These are phyloP conservation scores for Chlorella sorokiniana DNA, from an alignment of 139 green algal genomes.

Conservation along the genomic window DNA sequence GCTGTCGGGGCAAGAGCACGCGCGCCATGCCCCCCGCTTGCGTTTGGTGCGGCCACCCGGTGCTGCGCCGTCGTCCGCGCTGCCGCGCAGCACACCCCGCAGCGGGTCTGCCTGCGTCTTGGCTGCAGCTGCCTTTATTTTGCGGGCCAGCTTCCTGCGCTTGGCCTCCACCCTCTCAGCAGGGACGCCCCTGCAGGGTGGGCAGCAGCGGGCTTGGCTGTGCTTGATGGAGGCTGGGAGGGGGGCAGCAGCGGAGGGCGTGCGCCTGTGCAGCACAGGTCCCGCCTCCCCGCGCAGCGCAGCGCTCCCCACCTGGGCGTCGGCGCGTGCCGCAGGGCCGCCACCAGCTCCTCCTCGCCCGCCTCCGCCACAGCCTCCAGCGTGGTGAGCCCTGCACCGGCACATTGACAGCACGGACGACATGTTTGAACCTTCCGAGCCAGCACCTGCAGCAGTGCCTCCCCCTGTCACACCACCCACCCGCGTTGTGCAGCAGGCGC, in stretches of 20 bases:
- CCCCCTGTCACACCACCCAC: neutral
- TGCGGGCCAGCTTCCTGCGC: too few species aligned
- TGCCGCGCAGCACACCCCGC: neutral
- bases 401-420: neutral
- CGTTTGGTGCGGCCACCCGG: too few species aligned
- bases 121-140: neutral
- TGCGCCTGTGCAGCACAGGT: too few species aligned
- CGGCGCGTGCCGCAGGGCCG: neutral
- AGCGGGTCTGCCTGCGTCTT: neutral
- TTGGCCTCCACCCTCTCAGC: neutral
- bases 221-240: too few species aligned
- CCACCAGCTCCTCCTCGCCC: neutral
- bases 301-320: neutral
- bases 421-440: too few species aligned
- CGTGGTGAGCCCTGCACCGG: neutral
- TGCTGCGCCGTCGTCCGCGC: neutral
- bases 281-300: too few species aligned
- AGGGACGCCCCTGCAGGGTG: neutral
- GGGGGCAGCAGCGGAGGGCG: too few species aligned
- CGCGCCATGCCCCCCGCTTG: too few species aligned
- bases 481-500: neutral
- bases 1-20: too few species aligned
- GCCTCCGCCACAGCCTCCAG: slow-evolving; percentile 7
- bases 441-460: neutral
- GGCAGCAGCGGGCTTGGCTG: neutral